These are phyloP conservation scores for Aureobasidium uvarum DNA, from an alignment of 2,329 filamentous ascomycete species.

Conservation along the genomic window DNA sequence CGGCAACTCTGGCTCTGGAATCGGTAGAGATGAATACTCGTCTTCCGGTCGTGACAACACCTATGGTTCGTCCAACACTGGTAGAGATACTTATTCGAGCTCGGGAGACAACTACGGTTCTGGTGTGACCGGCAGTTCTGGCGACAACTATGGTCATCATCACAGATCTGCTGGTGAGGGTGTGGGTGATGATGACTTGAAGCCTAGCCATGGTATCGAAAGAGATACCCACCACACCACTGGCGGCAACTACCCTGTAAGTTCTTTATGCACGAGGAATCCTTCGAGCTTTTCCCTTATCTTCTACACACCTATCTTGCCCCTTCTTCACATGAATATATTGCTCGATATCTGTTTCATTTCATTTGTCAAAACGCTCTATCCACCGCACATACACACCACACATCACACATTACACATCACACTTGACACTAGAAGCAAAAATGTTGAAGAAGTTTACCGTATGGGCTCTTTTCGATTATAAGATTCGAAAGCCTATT, in stretches of 20 bases:
- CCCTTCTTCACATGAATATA: neutral
- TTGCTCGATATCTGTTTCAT: neutral
- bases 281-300: neutral
- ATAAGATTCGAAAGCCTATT: neutral
- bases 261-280: neutral
- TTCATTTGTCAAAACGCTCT: neutral
- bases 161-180: slow-evolving; percentile 2
- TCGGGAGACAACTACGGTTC: slow-evolving; percentile 24
- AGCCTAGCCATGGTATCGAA: slow-evolving; percentile 1
- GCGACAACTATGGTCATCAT: neutral
- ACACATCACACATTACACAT: too few species aligned
- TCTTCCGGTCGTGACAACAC: slow-evolving; percentile 24
- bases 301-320: slow-evolving; percentile 2
- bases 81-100: slow-evolving; percentile 28
- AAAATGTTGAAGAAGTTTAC: slow-evolving; percentile 11
- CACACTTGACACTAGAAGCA: neutral
- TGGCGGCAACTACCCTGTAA: slow-evolving; percentile 17
- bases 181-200: neutral
- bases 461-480: neutral
- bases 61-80: slow-evolving; percentile 32
- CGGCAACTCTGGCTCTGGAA: slow-evolving; percentile 27
- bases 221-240: slow-evolving; percentile 16
- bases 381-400: neutral
- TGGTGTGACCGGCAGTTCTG: neutral
- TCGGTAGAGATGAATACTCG: slow-evolving; percentile 23